phyloP scores from a whole-genome alignment of 768 basidiomycete species.

The Naganishia onofrii region DNA sequence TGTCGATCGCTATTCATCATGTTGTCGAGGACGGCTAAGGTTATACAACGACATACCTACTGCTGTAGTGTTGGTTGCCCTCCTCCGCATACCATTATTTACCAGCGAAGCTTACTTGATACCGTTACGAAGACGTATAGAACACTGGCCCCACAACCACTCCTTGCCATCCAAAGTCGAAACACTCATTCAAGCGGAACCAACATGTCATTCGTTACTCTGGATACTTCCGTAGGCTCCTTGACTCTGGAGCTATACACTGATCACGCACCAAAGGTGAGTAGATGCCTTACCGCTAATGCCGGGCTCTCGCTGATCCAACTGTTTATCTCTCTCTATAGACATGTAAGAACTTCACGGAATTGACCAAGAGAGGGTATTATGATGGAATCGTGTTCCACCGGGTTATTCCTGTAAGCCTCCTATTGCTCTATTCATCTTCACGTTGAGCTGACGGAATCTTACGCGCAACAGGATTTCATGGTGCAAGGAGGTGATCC shows the following conservation, averaged over 20 bases:
- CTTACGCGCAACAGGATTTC: slow-evolving; percentile 65
- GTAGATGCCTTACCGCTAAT: slow-evolving; percentile 8
- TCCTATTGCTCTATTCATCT: background rate
- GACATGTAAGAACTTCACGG: slow-evolving; percentile 94
- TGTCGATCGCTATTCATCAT: too few species aligned
- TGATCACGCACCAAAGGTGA: slow-evolving; percentile 76
- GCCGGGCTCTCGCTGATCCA: background rate
- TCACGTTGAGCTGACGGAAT: background rate
- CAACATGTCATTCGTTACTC: slow-evolving; percentile 44
- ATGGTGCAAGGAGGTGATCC: slow-evolving; percentile 97
- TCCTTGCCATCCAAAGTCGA: background rate
- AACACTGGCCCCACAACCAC: background rate
- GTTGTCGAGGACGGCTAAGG: too few species aligned
- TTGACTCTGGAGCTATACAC: slow-evolving; percentile 87
- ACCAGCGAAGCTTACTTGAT: too few species aligned
- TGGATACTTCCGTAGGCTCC: slow-evolving; percentile 51
- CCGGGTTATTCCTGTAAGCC: slow-evolving; percentile 75
- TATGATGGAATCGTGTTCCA: slow-evolving; percentile 89
- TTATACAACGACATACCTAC: too few species aligned
- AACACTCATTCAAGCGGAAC: background rate
- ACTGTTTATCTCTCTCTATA: slow-evolving; percentile 48
- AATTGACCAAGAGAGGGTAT: slow-evolving; percentile 85
- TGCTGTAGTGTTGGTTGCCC: too few species aligned
- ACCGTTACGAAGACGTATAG: background rate
- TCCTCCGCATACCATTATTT: too few species aligned